A percentile compares a stretch with the other conserved stretches of the same genome.
These are phyloP conservation scores for Agaricus blazei DNA, from an alignment of 768 basidiomycete genomes.

Conservation along the genomic window DNA sequence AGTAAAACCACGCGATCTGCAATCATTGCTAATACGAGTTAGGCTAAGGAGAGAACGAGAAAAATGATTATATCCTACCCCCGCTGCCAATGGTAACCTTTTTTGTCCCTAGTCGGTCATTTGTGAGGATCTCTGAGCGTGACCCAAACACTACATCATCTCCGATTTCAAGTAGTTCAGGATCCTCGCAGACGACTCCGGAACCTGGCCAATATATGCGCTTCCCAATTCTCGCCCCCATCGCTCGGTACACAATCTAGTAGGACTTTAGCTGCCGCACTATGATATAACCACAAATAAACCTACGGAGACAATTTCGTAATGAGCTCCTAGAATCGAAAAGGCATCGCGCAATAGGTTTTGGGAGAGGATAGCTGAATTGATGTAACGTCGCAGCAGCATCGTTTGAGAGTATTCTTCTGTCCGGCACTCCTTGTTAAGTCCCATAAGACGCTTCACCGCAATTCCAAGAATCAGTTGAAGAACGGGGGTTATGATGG, in stretches of 20 bases:
- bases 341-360: constrained; percentile 29
- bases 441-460: constrained; percentile 35
- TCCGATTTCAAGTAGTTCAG: constrained; percentile 43
- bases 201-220: constrained; percentile 46
- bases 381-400: constrained; percentile 33
- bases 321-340: constrained; percentile 40
- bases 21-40: constrained; percentile 35
- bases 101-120: constrained; percentile 34
- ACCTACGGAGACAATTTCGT: constrained; percentile 39
- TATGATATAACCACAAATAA: no score
- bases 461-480: constrained; percentile 33
- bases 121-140: constrained; percentile 38
- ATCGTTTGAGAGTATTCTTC: constrained; percentile 24
- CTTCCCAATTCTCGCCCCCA: constrained; percentile 47
- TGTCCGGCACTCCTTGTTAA: constrained; percentile 25
- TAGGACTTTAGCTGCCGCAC: neutral
- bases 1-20: constrained; percentile 45
- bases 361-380: constrained; percentile 31
- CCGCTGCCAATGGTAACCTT: constrained; percentile 37
- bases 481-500: constrained; percentile 30
- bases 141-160: constrained; percentile 47
- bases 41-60: neutral
- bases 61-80: constrained; percentile 16
- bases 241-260: constrained; percentile 34
- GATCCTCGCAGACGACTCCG: constrained; percentile 40